A percentile compares a stretch with the other conserved stretches of the same genome.
Conservation (phyloP, 331 rosid species). For the Quercus tomentella region DNA sequence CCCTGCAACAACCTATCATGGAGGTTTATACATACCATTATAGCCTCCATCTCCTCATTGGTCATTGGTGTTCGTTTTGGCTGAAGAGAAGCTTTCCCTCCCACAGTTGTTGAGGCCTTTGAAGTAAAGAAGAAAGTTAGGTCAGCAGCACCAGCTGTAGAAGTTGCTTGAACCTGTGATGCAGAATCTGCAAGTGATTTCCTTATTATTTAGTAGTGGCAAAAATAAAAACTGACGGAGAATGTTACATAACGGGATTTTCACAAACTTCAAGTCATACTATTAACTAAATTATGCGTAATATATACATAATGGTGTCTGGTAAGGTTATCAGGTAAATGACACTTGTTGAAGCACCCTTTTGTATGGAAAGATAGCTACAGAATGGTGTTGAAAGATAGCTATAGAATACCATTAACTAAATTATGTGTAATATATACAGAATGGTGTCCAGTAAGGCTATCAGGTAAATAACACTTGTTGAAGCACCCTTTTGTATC, state of each 20-base stretch:
- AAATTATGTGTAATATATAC: neutral
- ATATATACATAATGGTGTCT: neutral
- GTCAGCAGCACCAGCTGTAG: slow-evolving; percentile 33
- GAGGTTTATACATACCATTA: slow-evolving; percentile 60
- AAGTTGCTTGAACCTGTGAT: slow-evolving; percentile 33
- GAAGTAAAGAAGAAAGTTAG: slow-evolving; percentile 46
- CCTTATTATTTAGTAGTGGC: neutral
- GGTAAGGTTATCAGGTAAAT: neutral
- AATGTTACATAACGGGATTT: neutral
- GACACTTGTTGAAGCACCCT: neutral
- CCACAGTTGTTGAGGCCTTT: slow-evolving; percentile 42
- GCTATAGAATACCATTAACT: neutral
- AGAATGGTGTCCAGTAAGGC: neutral
- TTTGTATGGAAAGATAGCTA: neutral
- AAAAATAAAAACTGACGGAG: neutral
- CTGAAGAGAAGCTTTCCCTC: slow-evolving; percentile 94
- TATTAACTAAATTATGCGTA: neutral
- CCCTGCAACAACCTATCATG: neutral
- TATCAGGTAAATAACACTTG: neutral
- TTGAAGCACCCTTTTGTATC: neutral
- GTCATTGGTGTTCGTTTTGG: slow-evolving; percentile 86
- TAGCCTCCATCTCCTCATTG: slow-evolving; percentile 84
- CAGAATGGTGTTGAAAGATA: neutral
- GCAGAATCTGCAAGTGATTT: slow-evolving; percentile 46
- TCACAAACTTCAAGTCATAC: neutral